Base-by-base conservation (phyloP, 352 stramenopile species). In the Stephanocyclus meneghinianus region DNA sequence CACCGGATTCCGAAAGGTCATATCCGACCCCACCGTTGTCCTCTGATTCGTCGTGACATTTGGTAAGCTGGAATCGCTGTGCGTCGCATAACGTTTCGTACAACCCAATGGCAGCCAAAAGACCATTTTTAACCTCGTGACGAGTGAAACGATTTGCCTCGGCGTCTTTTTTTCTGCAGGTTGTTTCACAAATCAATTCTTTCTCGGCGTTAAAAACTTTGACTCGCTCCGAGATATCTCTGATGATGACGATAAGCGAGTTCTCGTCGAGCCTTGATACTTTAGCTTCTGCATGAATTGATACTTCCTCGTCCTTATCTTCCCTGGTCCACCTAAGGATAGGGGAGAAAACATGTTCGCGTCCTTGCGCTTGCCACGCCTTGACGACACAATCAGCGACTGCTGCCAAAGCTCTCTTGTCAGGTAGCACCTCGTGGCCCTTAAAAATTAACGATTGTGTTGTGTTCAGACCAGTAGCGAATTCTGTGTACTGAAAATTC, bases 121-220 rank as follows among this genome's bases (percentile, higher is more conserved):
- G 48, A n/a, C 84, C 83, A 81, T 92, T 92, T 56, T 92, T 92
- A 13, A 91, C 82, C 57, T 92, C 87, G 57, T 92, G 87, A 26
- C 84, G 65, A n/a, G 81, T 88, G 53, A 92, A 92, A 16, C 84
- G 69, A 71, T 89, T 91, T 0, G 85, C 85, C 61, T 87, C 79
- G 2, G 75, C 73, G 68, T 91, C 85, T 64, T 89, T 91, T 59
- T 84, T 68, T 48, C 82, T 68, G 32, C 71, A 76, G 32, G 82
- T 89, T 10, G 76, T 75, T 71, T 91, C 85, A 45, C 68, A 73
- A 16, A 91, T 48, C 50, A 88, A 66, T 11, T 79, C 65, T 56
- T 91, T 91, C 74, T 92, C 87, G 9, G 84, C 83, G 62, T 90
- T 79, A 71, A 90, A 90, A 16, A 85, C 53, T 51, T 71, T 69